These are phyloP conservation scores for Zalaria obscura DNA, from an alignment of 2,329 filamentous ascomycete genomes.

Conservation along the genomic window DNA sequence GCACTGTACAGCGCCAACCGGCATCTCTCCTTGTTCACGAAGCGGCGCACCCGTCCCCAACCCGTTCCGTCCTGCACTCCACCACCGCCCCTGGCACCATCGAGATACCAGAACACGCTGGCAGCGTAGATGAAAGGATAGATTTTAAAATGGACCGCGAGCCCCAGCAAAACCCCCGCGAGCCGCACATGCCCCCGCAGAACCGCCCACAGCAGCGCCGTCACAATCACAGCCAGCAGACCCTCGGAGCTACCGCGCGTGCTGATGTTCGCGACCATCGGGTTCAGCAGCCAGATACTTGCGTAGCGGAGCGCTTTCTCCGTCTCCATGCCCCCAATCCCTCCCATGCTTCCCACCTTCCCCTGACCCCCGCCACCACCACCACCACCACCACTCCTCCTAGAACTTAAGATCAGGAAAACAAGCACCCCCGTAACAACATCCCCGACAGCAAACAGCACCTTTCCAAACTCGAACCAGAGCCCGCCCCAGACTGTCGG, in stretches of 20 bases:
- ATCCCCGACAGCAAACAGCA: conserved; percentile 72
- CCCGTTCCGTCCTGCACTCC: background rate
- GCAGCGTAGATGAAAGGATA: conserved; percentile 94
- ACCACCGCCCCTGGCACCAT: conserved; percentile 27
- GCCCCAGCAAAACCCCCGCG: conserved; percentile 62
- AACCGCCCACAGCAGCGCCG: conserved; percentile 71
- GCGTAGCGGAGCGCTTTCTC: conserved; percentile 58
- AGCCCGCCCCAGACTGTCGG: conserved; percentile 53
- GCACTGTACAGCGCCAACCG: conserved; percentile 51
- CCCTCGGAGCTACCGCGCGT: conserved; percentile 91
- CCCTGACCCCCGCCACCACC: conserved; percentile 37
- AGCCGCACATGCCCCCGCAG: conserved; percentile 46
- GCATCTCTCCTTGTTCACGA: conserved; percentile 30
- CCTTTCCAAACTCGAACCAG: conserved; percentile 76
- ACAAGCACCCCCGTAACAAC: conserved; percentile 74
- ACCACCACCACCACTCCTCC: background rate
- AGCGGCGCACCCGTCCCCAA: conserved; percentile 1
- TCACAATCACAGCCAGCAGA: conserved; percentile 69
- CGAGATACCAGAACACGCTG: conserved; percentile 69
- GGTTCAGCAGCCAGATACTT: conserved; percentile 85
- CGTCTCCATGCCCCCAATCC: conserved; percentile 17
- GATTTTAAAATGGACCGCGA: conserved; percentile 94
- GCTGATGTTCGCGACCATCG: conserved; percentile 95
- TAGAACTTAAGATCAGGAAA: conserved; percentile 34
- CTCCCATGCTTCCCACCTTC: no score